These are phyloP conservation scores for Phycomyces nitens DNA, from an alignment of 192 early-diverging fungal genomes.

Conservation along the genomic window DNA sequence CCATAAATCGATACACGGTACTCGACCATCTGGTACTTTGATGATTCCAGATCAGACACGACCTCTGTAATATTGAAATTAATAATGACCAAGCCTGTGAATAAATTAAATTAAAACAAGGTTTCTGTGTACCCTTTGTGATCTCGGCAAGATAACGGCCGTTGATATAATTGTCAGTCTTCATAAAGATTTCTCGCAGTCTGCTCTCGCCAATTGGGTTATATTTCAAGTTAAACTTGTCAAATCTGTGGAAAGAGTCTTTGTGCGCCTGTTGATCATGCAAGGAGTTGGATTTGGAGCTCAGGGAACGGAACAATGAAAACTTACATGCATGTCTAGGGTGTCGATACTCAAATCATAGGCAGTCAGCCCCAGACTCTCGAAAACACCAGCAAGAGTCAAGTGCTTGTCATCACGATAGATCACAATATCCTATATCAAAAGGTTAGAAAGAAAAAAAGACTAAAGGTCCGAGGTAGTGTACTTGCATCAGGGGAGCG, in stretches of 20 bases:
- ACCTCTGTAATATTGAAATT: constrained; percentile 59
- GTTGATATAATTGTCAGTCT: constrained; percentile 87
- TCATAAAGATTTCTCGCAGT: constrained; percentile 92
- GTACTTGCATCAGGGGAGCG: constrained; percentile 61
- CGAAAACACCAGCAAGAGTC: constrained; percentile 81
- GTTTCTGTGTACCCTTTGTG: constrained; percentile 62
- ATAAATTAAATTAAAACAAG: background rate
- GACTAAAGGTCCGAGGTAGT: too few species aligned
- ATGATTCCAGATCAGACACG: constrained; percentile 81
- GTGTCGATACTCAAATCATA: constrained; percentile 95
- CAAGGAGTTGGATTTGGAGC: background rate
- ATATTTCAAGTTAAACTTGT: constrained; percentile 97
- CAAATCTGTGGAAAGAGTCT: constrained; percentile 93
- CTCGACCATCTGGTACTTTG: constrained; percentile 94
- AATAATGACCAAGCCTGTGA: background rate
- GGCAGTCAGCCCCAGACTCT: constrained; percentile 85
- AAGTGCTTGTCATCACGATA: constrained; percentile 81
- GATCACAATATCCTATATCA: constrained; percentile 74
- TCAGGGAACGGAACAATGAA: background rate
- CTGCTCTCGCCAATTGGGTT: constrained; percentile 94
- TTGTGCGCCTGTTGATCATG: constrained; percentile 61
- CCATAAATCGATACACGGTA: constrained; percentile 95
- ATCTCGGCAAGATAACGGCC: constrained; percentile 90
- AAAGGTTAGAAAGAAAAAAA: too few species aligned
- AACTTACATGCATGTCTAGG: constrained; percentile 84